A percentile compares a stretch with the other conserved stretches of the same genome.
Evolutionary conservation across 148 eudicot species (phyloP).

Genomic region (Pouteria glomerata): DNA sequence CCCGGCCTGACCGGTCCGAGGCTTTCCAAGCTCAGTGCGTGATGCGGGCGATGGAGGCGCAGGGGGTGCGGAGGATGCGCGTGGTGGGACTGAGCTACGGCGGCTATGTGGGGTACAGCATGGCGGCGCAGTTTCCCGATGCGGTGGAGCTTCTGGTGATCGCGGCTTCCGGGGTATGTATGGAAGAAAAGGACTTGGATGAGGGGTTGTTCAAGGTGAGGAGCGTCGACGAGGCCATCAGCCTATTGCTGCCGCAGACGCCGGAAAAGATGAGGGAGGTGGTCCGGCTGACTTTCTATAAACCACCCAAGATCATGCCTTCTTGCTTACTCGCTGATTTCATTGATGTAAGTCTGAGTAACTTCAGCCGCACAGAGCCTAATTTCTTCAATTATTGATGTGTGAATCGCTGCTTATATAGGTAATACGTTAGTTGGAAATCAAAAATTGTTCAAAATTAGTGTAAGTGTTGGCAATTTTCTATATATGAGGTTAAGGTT

Average conservation of each 20-base stretch:
- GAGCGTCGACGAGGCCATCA: constrained; percentile 34
- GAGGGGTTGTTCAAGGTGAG: constrained; percentile 44
- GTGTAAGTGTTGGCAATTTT: background rate
- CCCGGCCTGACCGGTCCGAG: constrained; percentile 41
- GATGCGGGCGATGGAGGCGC: constrained; percentile 26
- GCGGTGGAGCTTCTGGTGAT: constrained; percentile 41
- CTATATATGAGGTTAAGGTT: background rate
- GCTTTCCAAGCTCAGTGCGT: constrained; percentile 50
- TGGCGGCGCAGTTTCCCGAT: constrained; percentile 45
- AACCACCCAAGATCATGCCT: constrained; percentile 36
- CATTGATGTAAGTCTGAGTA: constrained; percentile 43
- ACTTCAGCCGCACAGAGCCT: background rate
- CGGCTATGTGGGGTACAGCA: constrained; percentile 53
- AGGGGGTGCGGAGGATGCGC: constrained; percentile 29
- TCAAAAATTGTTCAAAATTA: background rate
- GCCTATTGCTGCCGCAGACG: constrained; percentile 38
- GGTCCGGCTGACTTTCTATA: constrained; percentile 36
- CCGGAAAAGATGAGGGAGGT: constrained; percentile 42
- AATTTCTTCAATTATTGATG: background rate
- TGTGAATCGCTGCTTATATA: background rate
- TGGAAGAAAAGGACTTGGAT: constrained; percentile 45
- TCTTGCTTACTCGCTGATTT: constrained; percentile 50
- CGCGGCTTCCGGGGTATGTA: constrained; percentile 39
- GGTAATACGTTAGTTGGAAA: background rate
- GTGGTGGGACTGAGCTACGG: constrained; percentile 59